Evolutionary conservation across 768 basidiomycete genomes (phyloP).

Genomic region (Rubroboletus satanas): DNA sequence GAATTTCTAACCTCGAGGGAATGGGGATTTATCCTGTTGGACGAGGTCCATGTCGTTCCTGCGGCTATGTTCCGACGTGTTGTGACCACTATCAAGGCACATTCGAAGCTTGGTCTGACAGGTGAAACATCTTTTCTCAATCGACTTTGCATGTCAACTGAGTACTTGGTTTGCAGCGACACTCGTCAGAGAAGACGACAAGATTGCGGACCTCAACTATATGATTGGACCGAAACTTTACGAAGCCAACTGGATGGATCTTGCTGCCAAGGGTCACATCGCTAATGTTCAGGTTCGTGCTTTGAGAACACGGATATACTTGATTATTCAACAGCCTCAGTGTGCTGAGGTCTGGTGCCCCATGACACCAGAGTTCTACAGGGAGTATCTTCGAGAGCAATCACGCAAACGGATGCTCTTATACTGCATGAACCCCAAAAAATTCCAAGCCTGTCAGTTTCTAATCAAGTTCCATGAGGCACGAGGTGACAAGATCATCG

Average conservation of each 20-base stretch:
- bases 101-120: conserved; percentile 95
- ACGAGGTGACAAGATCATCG: conserved; percentile 97
- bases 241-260: conserved; percentile 99
- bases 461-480: conserved; percentile 97
- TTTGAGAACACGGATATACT: neutral
- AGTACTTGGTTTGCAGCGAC: conserved; percentile 57
- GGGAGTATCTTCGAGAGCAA: conserved; percentile 91
- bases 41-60: conserved; percentile 98
- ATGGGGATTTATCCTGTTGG: conserved; percentile 97
- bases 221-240: conserved; percentile 99
- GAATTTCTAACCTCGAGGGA: conserved; percentile 97
- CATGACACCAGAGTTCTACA: conserved; percentile 99
- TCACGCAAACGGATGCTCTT: conserved; percentile 92
- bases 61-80: conserved; percentile 98
- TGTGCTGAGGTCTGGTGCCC: conserved; percentile 99
- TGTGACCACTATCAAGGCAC: conserved; percentile 97
- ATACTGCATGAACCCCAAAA: conserved; percentile 99
- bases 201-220: conserved; percentile 97
- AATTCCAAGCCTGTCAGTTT: conserved; percentile 99
- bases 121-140: conserved; percentile 45
- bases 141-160: conserved; percentile 1
- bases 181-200: conserved; percentile 97
- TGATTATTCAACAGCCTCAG: conserved; percentile 37
- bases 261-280: conserved; percentile 98
- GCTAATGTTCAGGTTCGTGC: conserved; percentile 93